Evolutionary conservation across 2,329 filamentous ascomycete species (phyloP), one percentile per base, ranked within the genome.

Genomic region (Metarhizium rileyi): DNA sequence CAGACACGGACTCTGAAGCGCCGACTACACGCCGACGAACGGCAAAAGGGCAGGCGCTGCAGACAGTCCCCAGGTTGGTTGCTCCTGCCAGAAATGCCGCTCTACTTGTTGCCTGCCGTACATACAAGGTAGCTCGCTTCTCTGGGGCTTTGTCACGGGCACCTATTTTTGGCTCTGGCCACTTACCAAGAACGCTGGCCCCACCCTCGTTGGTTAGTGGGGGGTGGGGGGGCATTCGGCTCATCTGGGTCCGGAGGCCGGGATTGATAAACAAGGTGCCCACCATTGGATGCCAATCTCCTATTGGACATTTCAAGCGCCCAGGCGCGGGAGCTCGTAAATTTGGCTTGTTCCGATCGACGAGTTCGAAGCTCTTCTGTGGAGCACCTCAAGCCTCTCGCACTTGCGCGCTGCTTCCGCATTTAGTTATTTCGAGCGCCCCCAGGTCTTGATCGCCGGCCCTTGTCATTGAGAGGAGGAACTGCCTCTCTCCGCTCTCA

Each of bases 291-390:
- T 35, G 16, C 8, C 23, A 5, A 46, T 30, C 42, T 30, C 44
- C 28, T 25, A 52, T 52, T 52, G 50, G 50, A n/a, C 22, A n/a
- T 27, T 12, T 36, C 38, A 52, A 52, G 50, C 50, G 50, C 50
- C 44, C 25, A 46, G 38, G 27, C 50, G 50, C 50, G 50, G 35
- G 35, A 35, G 18, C 27, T 33, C 43, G 43, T 45, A 38, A 38
- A 38, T 22, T 44, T 44, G 41, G 23, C 36, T n/a, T 41, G n/a
- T n/a, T n/a, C n/a, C n/a, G n/a, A n/a, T n/a, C n/a, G n/a, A n/a
- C n/a, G n/a, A n/a, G n/a, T n/a, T n/a, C n/a, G n/a, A n/a, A n/a
- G n/a, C n/a, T n/a, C 30, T 10, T 33, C 30, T n/a, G 8, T 10
- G 10, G 8, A 28, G 27, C 12, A 7, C 27, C 27, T n/a, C 7